Evolutionary conservation across 2,329 filamentous ascomycete genomes (phyloP), one percentile per base, ranked within the genome.

Genomic region (Raffaelea ambrosiae): DNA sequence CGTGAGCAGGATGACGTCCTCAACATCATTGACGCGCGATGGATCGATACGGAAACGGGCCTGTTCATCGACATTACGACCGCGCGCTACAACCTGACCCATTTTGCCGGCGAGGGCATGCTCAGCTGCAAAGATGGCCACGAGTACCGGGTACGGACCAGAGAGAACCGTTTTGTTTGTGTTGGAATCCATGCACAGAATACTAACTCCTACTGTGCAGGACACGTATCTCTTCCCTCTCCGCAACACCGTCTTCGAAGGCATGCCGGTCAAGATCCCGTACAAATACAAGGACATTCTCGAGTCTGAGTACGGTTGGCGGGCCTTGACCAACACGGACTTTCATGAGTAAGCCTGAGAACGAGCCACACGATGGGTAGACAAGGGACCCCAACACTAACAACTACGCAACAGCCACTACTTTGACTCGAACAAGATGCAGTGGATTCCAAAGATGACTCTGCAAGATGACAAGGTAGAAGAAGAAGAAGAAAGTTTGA

Each of bases 161-260:
- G n/a, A n/a, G n/a, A 57, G 31, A 21, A n/a, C 10, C 35, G 18
- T n/a, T 19, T 10, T 16, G 16, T 18, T 22, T 16, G 8, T 35
- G 3, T 3, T 18, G 38, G 35, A 21, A 21, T 40, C 20, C 31
- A n/a, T 29, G 26, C 13, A 13, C 26, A 7, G 26, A 29, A 29
- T 29, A 7, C 13, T 40, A 18, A 21, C 23, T 33, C 3, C 2
- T n/a, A n/a, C n/a, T n/a, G n/a, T 11, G 10, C 39, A 74, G 68
- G 72, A 77, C 48, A 73, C 70, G 0, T 73, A 84, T 47, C 67
- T 89, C 11, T 87, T 81, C 57, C 85, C 85, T 0, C 66, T 89
- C 58, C 71, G 81, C n/a, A 74, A 80, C 51, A 85, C 80, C 2
- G 73, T 69, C 1, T 88, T 86, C 48, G 84, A 88, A 57, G 82